phyloP scores from a whole-genome alignment of 257 asterid species.

The Ocimum tenuiflorum region DNA sequence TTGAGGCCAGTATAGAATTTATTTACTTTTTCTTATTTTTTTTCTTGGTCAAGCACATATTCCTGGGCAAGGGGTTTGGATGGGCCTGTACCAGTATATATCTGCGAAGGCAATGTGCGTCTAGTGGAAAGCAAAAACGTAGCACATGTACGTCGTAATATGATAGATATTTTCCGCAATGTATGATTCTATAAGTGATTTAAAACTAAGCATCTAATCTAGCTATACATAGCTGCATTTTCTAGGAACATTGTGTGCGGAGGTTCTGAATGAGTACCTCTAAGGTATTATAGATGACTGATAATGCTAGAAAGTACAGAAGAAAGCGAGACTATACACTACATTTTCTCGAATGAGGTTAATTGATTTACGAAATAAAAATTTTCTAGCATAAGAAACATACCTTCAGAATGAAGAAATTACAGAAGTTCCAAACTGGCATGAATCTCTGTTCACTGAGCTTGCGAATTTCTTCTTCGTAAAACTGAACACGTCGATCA shows the following conservation, averaged over 20 bases:
- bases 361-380: not conserved
- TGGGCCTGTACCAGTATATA: not conserved
- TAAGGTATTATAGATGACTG: not conserved
- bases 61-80: not conserved
- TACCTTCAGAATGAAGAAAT: constrained; percentile 88
- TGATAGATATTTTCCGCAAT: not conserved
- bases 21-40: not conserved
- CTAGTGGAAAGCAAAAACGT: not conserved
- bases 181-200: not conserved
- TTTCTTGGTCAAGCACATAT: not conserved
- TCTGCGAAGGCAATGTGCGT: not conserved
- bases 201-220: not conserved
- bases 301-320: not conserved
- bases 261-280: not conserved
- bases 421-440: constrained; percentile 99
- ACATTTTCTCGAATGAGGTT: not conserved
- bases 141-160: not conserved
- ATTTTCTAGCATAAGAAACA: constrained; percentile 9
- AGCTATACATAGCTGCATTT: not conserved
- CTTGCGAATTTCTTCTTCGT: constrained; percentile 95
- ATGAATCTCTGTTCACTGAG: constrained; percentile 93
- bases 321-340: not conserved
- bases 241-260: not conserved
- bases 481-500: constrained; percentile 85
- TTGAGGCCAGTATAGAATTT: not conserved